Conservation (phyloP, 176 grass and related monocot genomes). For the Rhipidocladum racemiflorum region DNA sequence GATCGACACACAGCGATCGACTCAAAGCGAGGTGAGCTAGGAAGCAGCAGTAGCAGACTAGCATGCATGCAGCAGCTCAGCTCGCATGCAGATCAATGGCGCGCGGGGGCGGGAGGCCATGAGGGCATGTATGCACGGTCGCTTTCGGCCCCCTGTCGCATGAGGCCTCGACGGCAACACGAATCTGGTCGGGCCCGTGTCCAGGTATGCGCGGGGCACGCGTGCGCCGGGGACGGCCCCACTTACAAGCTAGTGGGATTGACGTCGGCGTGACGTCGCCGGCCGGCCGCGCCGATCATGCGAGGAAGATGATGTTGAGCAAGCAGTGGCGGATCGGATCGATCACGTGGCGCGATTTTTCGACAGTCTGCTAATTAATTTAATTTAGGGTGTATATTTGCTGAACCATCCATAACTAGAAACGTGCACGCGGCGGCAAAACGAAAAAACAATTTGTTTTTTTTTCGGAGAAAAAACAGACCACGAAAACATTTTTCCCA, state of each 20-base stretch:
- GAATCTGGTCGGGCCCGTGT: constrained; percentile 35
- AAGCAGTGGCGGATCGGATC: neutral
- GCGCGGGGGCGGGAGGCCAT: neutral
- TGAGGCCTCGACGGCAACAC: constrained; percentile 20
- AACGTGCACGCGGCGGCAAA: no score
- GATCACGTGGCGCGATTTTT: neutral
- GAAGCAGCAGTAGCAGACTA: neutral
- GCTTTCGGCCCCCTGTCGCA: constrained; percentile 23
- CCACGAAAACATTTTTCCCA: no score
- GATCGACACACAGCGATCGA: neutral
- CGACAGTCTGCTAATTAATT: neutral
- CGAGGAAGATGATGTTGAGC: neutral
- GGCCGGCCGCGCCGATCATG: neutral
- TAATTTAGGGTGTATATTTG: neutral
- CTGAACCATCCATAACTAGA: no score
- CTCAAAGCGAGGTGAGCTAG: neutral
- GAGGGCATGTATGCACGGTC: neutral
- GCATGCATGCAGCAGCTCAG: neutral
- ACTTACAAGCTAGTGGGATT: constrained; percentile 1
- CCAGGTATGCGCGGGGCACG: constrained; percentile 31
- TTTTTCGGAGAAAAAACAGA: no score
- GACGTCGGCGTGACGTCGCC: constrained; percentile 46
- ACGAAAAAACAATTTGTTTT: no score
- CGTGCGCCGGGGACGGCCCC: constrained; percentile 37
- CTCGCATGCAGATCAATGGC: neutral